Evolutionary conservation across 257 asterid species (phyloP).

Genomic region (Plectranthus barbatus): DNA sequence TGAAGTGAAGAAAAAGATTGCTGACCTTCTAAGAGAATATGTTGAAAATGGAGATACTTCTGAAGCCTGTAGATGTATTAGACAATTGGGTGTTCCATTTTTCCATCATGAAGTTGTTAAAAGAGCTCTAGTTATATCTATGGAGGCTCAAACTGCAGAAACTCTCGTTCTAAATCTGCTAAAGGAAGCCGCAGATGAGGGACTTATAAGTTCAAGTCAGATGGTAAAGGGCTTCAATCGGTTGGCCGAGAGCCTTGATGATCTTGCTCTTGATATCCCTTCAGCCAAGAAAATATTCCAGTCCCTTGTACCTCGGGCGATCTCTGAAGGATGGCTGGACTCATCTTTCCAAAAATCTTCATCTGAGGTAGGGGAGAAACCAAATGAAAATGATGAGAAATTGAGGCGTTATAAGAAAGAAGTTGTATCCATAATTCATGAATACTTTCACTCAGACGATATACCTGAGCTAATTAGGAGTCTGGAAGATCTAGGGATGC

Average conservation of each 20-base stretch:
- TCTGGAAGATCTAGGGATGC: conserved; percentile 72
- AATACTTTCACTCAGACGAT: conserved; percentile 89
- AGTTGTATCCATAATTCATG: conserved; percentile 71
- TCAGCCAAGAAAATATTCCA: conserved; percentile 60
- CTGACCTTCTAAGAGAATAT: conserved; percentile 79
- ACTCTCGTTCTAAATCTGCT: conserved; percentile 55
- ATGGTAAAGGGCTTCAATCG: conserved; percentile 83
- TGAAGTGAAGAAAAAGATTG: conserved; percentile 81
- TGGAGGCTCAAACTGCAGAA: conserved; percentile 74
- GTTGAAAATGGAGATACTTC: conserved; percentile 83
- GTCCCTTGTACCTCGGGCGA: conserved; percentile 57
- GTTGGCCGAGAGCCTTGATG: conserved; percentile 82
- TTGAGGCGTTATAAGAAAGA: conserved; percentile 74
- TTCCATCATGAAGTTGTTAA: conserved; percentile 98
- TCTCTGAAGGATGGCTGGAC: conserved; percentile 94
- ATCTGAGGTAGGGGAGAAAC: conserved; percentile 33
- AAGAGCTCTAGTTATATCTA: conserved; percentile 70
- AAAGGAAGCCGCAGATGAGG: conserved; percentile 91
- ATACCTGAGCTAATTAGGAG: conserved; percentile 87
- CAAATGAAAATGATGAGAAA: conserved; percentile 42
- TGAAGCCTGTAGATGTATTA: conserved; percentile 92
- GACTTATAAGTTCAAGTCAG: conserved; percentile 88
- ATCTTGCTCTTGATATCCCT: conserved; percentile 95
- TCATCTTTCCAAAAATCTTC: conserved; percentile 46
- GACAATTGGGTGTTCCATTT: conserved; percentile 84